Conservation (phyloP, 805 yeast species). For the Huiozyma naganishii region DNA sequence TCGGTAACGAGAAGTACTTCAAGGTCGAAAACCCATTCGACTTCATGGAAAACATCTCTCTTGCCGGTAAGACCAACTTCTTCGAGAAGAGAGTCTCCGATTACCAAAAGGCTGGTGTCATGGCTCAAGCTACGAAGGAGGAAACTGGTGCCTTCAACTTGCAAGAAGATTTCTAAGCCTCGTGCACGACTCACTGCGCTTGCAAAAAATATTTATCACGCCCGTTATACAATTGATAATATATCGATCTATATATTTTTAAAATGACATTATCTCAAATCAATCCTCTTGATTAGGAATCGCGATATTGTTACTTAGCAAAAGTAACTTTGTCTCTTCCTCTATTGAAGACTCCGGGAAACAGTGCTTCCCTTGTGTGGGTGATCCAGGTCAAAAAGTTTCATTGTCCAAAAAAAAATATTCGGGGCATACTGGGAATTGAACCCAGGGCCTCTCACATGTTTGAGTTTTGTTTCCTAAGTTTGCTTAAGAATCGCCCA, state of each 20-base stretch:
- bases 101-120: slow-evolving; percentile 98
- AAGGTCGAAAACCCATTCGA: slow-evolving; percentile 91
- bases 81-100: slow-evolving; percentile 98
- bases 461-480: no score
- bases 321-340: not conserved
- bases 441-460: no score
- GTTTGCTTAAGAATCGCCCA: no score
- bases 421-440: no score
- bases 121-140: slow-evolving; percentile 58
- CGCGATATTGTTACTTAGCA: no score
- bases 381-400: no score
- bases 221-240: no score
- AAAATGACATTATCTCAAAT: no score
- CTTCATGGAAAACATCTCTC: slow-evolving; percentile 96
- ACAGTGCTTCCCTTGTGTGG: not conserved
- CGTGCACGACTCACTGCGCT: no score
- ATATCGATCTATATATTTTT: no score
- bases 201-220: no score
- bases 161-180: slow-evolving; percentile 80
- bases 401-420: not conserved
- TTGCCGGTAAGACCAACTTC: slow-evolving; percentile 98
- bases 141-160: slow-evolving; percentile 58
- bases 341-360: not conserved
- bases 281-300: no score
- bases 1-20: slow-evolving; percentile 84